phyloP scores from a whole-genome alignment of 495 filamentous ascomycete genomes.

The Penicillium bovifimosum region DNA sequence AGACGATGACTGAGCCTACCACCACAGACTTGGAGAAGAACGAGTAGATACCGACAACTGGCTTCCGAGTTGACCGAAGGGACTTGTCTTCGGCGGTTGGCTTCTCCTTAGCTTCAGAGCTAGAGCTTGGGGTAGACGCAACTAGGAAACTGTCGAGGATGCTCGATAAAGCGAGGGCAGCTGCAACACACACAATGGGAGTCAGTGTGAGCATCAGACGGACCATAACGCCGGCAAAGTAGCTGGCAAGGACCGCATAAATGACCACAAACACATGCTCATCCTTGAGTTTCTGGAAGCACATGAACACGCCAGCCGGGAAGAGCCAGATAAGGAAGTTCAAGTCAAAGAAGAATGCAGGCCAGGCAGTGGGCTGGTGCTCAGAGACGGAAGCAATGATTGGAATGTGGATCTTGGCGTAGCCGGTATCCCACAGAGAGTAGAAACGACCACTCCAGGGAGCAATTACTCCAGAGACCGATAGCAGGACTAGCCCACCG shows the following conservation, averaged over 20 bases:
- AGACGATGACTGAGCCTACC: constrained; percentile 63
- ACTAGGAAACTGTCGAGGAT: constrained; percentile 83
- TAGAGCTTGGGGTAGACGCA: constrained; percentile 46
- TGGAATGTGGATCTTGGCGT: constrained; percentile 98
- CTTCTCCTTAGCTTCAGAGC: constrained; percentile 42
- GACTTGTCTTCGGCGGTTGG: constrained; percentile 44
- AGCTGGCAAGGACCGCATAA: constrained; percentile 89
- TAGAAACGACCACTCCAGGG: constrained; percentile 99
- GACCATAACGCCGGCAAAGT: constrained; percentile 99
- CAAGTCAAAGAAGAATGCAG: constrained; percentile 98
- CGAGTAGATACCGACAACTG: constrained; percentile 79
- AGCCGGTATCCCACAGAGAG: constrained; percentile 97
- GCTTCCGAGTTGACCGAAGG: constrained; percentile 65
- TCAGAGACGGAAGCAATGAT: constrained; percentile 99
- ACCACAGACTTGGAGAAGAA: constrained; percentile 71
- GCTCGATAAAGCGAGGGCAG: constrained; percentile 82
- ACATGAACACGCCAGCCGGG: constrained; percentile 97
- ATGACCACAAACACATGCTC: constrained; percentile 99
- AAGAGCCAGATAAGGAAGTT: constrained; percentile 99
- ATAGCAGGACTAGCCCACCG: constrained; percentile 71
- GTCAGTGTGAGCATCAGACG: constrained; percentile 97
- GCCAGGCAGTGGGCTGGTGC: constrained; percentile 99
- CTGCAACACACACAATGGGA: constrained; percentile 91
- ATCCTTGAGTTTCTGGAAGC: constrained; percentile 87
- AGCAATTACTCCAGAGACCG: constrained; percentile 83